Base-by-base conservation (phyloP, 129 eudicot genomes). In the Chrysanthemum makinoi region DNA sequence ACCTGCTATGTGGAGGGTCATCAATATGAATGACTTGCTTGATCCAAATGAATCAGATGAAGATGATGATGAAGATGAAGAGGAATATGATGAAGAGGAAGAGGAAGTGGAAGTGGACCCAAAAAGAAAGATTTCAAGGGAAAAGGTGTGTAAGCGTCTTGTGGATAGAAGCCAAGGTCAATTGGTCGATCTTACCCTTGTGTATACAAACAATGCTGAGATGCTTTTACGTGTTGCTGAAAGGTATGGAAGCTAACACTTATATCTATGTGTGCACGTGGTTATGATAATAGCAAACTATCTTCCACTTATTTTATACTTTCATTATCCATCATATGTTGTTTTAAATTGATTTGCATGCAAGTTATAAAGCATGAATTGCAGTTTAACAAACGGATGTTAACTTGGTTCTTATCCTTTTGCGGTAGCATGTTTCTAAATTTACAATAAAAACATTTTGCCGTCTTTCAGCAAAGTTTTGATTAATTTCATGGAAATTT, bases 161-260 rank as follows among this genome's bases (percentile, higher is more conserved):
- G 62, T 56, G 62, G 62, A 56, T 56, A 18, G 62, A 56, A 56
- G 62, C 62, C 62, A 56, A 18, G 62, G 62, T 8, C 62, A 56
- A 20, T 56, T 56, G 62, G 62, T 56, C 19, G 30, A 56, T 56
- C 11, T 56, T n/a, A 56, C 20, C 62, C 62, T 17, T 11, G 20
- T 39, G 62, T 18, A 2, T 18, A n/a, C 24, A 10, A 9, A 18
- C 20, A 5, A 18, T 10, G 46, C 18, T 56, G 62, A 56, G 20
- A 5, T 56, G 19, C 62, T 56, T 56, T 10, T n/a, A 3, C 20
- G 18, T 56, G 62, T 56, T 56, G 57, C 62, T 56, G 62, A 56
- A n/a, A 56, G 62, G 62, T 56, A 56, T 56, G 62, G 24, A 17
- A 62, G 6, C 67, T 20, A 51, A n/a, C 11, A 52, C 57, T 52